phyloP scores from a whole-genome alignment of 768 basidiomycete genomes.

The Chalciporus sphaerocephalus region DNA sequence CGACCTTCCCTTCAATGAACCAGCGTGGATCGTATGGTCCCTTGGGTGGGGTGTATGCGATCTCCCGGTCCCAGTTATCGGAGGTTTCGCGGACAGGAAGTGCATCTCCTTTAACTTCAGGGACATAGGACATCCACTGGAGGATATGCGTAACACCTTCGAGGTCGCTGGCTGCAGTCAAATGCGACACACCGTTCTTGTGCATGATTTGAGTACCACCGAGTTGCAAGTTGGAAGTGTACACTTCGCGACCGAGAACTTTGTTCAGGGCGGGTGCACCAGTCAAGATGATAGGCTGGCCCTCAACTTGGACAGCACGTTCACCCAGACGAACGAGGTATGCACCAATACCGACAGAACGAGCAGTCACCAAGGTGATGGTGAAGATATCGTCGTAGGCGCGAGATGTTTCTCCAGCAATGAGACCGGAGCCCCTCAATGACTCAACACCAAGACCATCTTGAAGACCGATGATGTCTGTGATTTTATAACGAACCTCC shows the following conservation, averaged over 20 bases:
- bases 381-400: conserved; percentile 99
- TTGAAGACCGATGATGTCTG: conserved; percentile 94
- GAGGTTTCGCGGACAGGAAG: conserved; percentile 72
- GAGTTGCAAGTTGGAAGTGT: conserved; percentile 96
- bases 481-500: conserved; percentile 89
- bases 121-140: conserved; percentile 92
- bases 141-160: conserved; percentile 93
- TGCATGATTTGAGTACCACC: conserved; percentile 99
- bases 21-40: conserved; percentile 95
- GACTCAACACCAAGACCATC: conserved; percentile 97
- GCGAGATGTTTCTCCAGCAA: conserved; percentile 96
- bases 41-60: conserved; percentile 87
- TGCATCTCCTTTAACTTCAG: conserved; percentile 72
- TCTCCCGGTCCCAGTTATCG: conserved; percentile 90
- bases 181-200: conserved; percentile 98
- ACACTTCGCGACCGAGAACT: conserved; percentile 97
- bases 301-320: conserved; percentile 97
- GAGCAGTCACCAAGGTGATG: conserved; percentile 96
- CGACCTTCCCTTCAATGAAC: conserved; percentile 93
- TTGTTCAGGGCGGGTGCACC: conserved; percentile 97
- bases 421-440: conserved; percentile 92
- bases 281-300: conserved; percentile 98
- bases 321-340: conserved; percentile 98
- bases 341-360: conserved; percentile 98
- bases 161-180: conserved; percentile 91